These are phyloP conservation scores for Diplotaxis tenuifolia DNA, from an alignment of 345 rosid species.

Conservation along the genomic window DNA sequence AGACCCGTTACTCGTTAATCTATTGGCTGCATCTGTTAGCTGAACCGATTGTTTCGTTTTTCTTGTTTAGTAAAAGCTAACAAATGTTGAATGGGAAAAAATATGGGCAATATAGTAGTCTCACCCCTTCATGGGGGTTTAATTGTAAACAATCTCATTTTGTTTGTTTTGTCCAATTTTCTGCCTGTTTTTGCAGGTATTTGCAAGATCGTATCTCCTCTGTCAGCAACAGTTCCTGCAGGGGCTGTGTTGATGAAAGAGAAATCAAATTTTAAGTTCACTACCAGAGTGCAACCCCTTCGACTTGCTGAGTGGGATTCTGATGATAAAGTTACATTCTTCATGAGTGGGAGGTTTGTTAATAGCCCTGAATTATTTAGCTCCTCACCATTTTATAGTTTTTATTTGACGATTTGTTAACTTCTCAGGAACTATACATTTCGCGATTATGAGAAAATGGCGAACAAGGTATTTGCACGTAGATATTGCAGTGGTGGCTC, in stretches of 20 bases:
- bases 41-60: not conserved
- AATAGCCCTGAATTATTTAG: conserved; percentile 11
- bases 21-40: not conserved
- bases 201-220: conserved; percentile 89
- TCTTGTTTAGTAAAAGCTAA: not conserved
- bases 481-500: conserved; percentile 89
- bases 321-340: conserved; percentile 90
- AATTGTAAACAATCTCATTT: not conserved
- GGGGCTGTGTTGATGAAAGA: conserved; percentile 89
- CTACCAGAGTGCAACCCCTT: conserved; percentile 97
- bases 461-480: conserved; percentile 92
- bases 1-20: not conserved
- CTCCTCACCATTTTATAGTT: not conserved
- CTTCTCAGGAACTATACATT: conserved; percentile 86
- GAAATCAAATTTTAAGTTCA: conserved; percentile 87
- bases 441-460: conserved; percentile 98
- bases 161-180: not conserved
- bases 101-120: not conserved
- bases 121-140: not conserved
- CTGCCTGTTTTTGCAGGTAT: conserved; percentile 52
- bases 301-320: conserved; percentile 98
- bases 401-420: conserved; percentile 32
- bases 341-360: conserved; percentile 95
- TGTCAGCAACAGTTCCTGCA: conserved; percentile 87
- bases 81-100: not conserved